Evolutionary conservation across 75 land plant species (phyloP).

Genomic region (Sequoiadendron giganteum): DNA sequence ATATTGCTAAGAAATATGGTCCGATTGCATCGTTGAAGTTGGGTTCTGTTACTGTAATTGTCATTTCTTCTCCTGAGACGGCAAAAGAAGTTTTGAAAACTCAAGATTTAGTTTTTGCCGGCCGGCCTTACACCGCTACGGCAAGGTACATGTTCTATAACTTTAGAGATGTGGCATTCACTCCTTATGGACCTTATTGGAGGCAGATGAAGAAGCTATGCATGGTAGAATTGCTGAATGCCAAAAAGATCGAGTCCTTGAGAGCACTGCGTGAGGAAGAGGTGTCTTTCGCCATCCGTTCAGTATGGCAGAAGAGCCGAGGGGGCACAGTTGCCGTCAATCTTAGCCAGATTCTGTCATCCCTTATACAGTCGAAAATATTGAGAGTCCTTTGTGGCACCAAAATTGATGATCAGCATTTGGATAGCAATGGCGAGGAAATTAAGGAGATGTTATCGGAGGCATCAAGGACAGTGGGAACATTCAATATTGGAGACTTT

Average conservation of each 20-base stretch:
- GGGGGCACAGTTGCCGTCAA: not conserved
- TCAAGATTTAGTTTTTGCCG: not conserved
- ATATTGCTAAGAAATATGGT: no score
- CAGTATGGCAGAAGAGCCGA: not conserved
- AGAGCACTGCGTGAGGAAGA: not conserved
- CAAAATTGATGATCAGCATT: not conserved
- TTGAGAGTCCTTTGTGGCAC: no score
- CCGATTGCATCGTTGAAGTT: slow-evolving; percentile 13
- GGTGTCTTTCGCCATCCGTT: not conserved
- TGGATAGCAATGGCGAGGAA: not conserved
- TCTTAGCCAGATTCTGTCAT: not conserved
- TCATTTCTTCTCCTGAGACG: no score
- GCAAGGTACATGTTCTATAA: not conserved
- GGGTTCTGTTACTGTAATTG: not conserved
- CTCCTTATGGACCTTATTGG: no score
- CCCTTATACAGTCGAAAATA: no score
- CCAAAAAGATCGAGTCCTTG: not conserved
- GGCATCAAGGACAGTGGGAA: no score
- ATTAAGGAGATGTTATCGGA: not conserved
- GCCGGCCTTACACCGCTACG: slow-evolving; percentile 12
- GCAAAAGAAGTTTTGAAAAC: no score
- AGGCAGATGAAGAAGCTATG: no score
- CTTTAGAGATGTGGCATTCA: no score
- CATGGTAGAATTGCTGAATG: no score
- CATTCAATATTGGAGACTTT: no score